Evolutionary conservation across 192 early-diverging fungal genomes (phyloP), one percentile per base, ranked within the genome.

Genomic region (Umbelopsis sp.): DNA sequence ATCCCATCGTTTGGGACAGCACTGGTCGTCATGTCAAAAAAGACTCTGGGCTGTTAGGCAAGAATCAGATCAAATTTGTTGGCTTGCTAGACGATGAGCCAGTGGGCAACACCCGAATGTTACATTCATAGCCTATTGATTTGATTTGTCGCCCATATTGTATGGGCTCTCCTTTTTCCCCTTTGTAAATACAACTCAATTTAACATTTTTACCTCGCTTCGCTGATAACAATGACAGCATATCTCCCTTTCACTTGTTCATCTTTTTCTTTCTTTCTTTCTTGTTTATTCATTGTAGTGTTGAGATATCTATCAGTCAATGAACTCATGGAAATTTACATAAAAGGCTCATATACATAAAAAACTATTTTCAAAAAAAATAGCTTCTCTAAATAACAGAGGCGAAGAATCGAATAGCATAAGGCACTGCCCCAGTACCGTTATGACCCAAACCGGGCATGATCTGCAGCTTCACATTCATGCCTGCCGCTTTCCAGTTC

Each of bases 21-120:
- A 2, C 30, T 61, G 55, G 55, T 37, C 55, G 55, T 30, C 55
- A 61, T 61, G 55, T 61, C 27, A 61, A 61, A 25, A 61, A 61
- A 61, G 55, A 61, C 27, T 13, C 55, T 11, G 55, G 55, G 16
- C 13, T 11, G 11, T 18, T 37, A 27, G 55, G 13, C 7, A 61
- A 61, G 33, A 5, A 0, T 61, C 55, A 37, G 16, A 1, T 8
- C 27, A 61, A 61, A 16, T 18, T 35, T 16, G 2, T 61, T 15
- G 55, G 55, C 13, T 16, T 61, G 6, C 12, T 35, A 11, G 30
- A 22, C 3, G 55, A 61, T n/a, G 30, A 61, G 2, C 0, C 55
- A 3, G 13, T 25, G 4, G 1, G 18, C 25, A 61, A 16, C 18
- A 25, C 2, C 16, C 55, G 35, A 1, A n/a, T 30, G 11, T 61